These are phyloP conservation scores for Naegleria fowleri DNA, from an alignment of 208 protist species.

Conservation along the genomic window DNA sequence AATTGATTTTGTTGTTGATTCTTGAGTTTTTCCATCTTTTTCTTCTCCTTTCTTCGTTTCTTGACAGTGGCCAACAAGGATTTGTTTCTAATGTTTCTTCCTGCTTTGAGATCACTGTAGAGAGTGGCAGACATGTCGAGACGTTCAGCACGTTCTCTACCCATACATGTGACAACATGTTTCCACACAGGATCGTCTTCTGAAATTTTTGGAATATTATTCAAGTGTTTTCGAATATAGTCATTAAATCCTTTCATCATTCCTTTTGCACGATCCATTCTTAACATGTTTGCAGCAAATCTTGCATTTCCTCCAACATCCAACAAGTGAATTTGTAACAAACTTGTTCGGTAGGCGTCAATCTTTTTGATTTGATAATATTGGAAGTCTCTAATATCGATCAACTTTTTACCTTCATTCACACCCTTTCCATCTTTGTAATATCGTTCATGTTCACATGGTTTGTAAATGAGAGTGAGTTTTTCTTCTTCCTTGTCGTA, in stretches of 20 bases:
- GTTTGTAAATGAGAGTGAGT: neutral
- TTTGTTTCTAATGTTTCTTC: neutral
- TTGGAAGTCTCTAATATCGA: conserved; percentile 12
- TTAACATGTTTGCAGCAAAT: neutral
- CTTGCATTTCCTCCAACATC: neutral
- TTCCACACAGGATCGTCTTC: neutral
- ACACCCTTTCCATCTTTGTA: neutral
- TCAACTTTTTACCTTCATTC: neutral
- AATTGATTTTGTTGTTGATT: neutral
- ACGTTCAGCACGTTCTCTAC: neutral
- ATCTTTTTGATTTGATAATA: neutral
- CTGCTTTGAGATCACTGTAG: neutral
- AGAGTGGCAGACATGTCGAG: neutral
- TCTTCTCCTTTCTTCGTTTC: neutral
- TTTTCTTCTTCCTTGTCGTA: conserved; percentile 2
- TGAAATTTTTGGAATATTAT: neutral
- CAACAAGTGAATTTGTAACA: neutral
- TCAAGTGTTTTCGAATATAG: neutral
- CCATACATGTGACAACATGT: neutral
- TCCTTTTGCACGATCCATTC: neutral
- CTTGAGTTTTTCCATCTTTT: neutral
- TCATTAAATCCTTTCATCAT: neutral
- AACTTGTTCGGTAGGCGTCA: neutral
- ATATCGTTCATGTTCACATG: neutral
- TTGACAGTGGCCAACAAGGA: neutral